These are phyloP conservation scores for Lactarius evosmus DNA, from an alignment of 768 basidiomycete species.

Conservation along the genomic window DNA sequence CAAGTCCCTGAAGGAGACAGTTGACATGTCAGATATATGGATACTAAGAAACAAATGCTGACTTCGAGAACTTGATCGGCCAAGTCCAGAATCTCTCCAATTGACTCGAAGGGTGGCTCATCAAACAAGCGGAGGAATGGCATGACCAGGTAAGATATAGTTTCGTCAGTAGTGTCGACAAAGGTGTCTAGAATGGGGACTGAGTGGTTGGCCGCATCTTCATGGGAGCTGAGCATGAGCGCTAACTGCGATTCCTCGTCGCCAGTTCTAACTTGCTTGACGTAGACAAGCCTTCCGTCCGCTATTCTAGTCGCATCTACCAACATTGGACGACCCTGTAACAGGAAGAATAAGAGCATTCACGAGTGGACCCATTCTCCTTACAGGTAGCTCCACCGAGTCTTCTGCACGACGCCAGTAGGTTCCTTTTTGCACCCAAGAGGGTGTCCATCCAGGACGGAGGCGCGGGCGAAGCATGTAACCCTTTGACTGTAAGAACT, in stretches of 20 bases:
- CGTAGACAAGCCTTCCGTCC: conserved; percentile 31
- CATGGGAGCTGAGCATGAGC: neutral
- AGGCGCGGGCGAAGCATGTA: conserved; percentile 26
- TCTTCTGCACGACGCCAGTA: conserved; percentile 6
- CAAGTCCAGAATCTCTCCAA: conserved; percentile 22
- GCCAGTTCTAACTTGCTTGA: conserved; percentile 31
- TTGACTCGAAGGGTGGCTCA: neutral
- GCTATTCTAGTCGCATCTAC: conserved; percentile 36
- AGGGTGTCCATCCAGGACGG: conserved; percentile 27
- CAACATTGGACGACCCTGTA: conserved; percentile 13
- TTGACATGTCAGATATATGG: neutral
- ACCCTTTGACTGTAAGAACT: conserved; percentile 22
- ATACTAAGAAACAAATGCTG: neutral
- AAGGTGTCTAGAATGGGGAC: conserved; percentile 22
- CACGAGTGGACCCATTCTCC: neutral
- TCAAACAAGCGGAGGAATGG: conserved; percentile 11
- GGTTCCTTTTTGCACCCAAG: conserved; percentile 18
- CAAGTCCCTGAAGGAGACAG: conserved; percentile 25
- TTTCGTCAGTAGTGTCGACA: neutral
- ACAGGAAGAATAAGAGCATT: too few species aligned
- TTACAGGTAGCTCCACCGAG: conserved; percentile 5
- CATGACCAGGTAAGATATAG: conserved; percentile 23
- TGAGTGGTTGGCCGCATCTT: conserved; percentile 18
- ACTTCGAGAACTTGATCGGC: conserved; percentile 21
- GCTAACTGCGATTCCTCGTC: conserved; percentile 28